Evolutionary conservation across 345 rosid species (phyloP), one percentile per base, ranked within the genome.

Genomic region (Ailanthus altissimus): DNA sequence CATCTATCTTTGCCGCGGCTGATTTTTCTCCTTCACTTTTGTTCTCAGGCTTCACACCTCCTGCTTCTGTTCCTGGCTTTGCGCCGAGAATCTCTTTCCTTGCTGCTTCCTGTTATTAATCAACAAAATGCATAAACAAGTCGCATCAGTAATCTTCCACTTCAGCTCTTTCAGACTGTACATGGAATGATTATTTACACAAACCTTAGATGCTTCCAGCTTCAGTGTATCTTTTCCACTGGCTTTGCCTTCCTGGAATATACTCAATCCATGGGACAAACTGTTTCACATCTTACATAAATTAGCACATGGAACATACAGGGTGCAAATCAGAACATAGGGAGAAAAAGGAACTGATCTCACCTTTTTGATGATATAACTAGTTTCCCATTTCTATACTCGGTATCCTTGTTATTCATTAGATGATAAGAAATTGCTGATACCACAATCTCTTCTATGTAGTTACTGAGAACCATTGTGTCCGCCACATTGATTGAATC

Each of bases 351-450:
- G 20, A 54, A 58, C 1, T n/a, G 61, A 67, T 74, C 70, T 57
- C 32, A 91, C 99, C 99, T 93, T 77, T 84, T 77, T 0, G 97
- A 88, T 70, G 97, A 93, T 56, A 93, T 91, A 49, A 93, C 63
- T 8, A 96, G 97, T 73, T 92, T 96, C 76, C 97, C 99, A 20
- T 92, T 92, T 78, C 98, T 83, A 75, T 93, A 96, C 42, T 88
- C 92, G 1, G 90, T 90, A 82, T 90, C 81, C 79, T 90, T 91
- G 70, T 82, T 92, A 68, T 90, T 92, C 97, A 93, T 93, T 58
- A 96, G 83, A 83, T 96, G 97, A 86, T 90, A 88, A 5, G 97
- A 93, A 67, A 96, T 82, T 13, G 99, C 99, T 46, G 98, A 93
- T 20, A 93, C 85, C 74, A 96, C 95, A 73, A 92, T 87, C 90